Base-by-base conservation (phyloP, 2,329 filamentous ascomycete species). In the Colletotrichum filicis region DNA sequence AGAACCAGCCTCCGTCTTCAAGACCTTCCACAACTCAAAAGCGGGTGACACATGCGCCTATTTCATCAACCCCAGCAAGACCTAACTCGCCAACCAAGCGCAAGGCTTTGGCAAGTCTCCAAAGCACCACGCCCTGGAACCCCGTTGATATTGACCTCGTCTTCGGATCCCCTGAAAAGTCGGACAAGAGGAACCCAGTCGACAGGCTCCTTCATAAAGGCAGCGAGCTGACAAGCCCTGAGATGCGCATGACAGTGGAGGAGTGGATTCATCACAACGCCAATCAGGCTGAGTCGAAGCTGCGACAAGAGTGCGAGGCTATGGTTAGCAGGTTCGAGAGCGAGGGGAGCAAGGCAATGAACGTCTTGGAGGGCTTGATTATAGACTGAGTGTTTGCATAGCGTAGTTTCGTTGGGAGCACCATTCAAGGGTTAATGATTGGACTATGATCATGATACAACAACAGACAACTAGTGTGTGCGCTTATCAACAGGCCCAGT, bases 241-340 rank as follows among this genome's bases (percentile, higher is more conserved):
- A 98, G 85, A 95, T 93, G 85, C 87, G 89, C 49, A 98, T 99
- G 95, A 96, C 92, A 5, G 94, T 98, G 0, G 95, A 98, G 81
- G 92, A 98, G 82, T 99, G 96, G 95, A 93, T 99, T 52, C 87
- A 92, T 71, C 90, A 92, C 82, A 95, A 97, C 76, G 97, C 97
- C 0, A 88, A 89, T 74, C 87, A 92, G 79, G 95, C 94, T 0
- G 95, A 98, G 85, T 90, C 92, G 82, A 92, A 91, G 80, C 85
- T 99, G 68, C 92, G 92, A 79, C 85, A 88, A 46, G 93, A 97
- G 80, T 98, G 95, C 79, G 96, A 98, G 85, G 85, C 90, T 30
- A 90, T 97, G 82, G 94, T 99, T 5, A 89, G 88, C 72, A 86
- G 90, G 9, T 98, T 98, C 81, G 96, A 98, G 84, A 91, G 86